Percentiles rank a stretch among this genome's conserved stretches.
These are phyloP conservation scores for Scedosporium dehoogii DNA, from an alignment of 2,329 filamentous ascomycete species.

Conservation along the genomic window DNA sequence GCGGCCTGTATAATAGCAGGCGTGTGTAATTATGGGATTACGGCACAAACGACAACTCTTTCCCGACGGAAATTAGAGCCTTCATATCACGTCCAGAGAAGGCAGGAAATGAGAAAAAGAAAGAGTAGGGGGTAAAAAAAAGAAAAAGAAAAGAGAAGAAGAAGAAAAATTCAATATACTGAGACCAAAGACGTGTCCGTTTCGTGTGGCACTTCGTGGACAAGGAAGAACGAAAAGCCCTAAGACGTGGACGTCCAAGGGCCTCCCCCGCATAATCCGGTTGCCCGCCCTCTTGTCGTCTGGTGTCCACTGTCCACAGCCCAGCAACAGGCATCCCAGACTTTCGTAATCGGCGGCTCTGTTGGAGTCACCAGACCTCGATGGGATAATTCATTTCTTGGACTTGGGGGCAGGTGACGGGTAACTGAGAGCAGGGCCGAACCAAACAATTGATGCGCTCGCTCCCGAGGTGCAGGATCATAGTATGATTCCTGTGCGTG, in stretches of 20 bases:
- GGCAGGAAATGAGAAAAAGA: neutral
- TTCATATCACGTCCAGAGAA: neutral
- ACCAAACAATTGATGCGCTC: neutral
- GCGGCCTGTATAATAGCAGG: no score
- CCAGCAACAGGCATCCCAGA: neutral
- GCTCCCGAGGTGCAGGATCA: neutral
- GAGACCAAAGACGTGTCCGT: neutral
- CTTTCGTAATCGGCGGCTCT: neutral
- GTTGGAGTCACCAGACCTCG: neutral
- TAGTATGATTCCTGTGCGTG: neutral
- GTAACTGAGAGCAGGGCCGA: neutral
- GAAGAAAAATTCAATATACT: neutral
- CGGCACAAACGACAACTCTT: no score
- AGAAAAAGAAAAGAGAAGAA: neutral
- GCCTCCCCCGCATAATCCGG: neutral
- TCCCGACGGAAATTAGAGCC: no score
- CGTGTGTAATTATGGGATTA: no score
- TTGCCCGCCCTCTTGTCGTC: neutral
- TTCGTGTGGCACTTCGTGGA: constrained; percentile 1
- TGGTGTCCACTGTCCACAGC: neutral
- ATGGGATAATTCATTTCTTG: neutral
- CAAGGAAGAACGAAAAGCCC: neutral
- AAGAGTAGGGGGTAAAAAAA: neutral
- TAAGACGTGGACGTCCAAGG: neutral
- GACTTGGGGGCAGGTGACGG: neutral